Base-by-base conservation (phyloP, 1,284 basidiomycete genomes). In the Leccinum ponderosum region DNA sequence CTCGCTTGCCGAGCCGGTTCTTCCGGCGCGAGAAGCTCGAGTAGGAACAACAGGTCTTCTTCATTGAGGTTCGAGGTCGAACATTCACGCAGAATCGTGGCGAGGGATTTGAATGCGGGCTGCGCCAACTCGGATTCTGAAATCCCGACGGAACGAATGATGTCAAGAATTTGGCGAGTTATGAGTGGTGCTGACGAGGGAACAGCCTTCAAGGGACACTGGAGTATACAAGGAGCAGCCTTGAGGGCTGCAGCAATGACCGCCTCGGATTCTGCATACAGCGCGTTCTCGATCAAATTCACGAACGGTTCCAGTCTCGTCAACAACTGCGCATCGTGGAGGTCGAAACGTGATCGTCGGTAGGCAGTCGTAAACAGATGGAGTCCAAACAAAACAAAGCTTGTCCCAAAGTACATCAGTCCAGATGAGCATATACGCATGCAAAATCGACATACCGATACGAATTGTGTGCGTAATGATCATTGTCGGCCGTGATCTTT, bases 41-140 rank as follows among this genome's bases (percentile, higher is more conserved):
- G 84, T 12, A 99, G 82, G 72, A 90, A 94, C 15, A 90, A 82
- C 12, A 99, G 82, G 70, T 99, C 97, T 66, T 90, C 88, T 73
- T 98, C 97, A 65, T 92, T 91, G 39, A 98, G 81, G 64, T 93
- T 85, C 1, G 92, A 88, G 6, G 85, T 77, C 20, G 91, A 86
- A 62, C 90, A 90, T 67, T 97, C 94, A 25, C 97, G 89, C 35
- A 99, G 81, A 65, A 98, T 87, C 8, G 86, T 84, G 0, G 95
- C 88, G 6, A 99, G 82, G 0, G 94, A 89, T 69, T 93, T 95
- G 71, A 99, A 85, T 0, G 94, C 93, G 0, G 89, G 87, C 74
- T 99, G 97, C 0, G 92, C 89, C 7, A 95, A 83, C 58, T 98
- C 95, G 0, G 95, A 92, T 71, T 98, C 95, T 0, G 94, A 93